Conservation (phyloP, 2,329 filamentous ascomycete genomes). For the Phyllosticta citrichinensis region DNA sequence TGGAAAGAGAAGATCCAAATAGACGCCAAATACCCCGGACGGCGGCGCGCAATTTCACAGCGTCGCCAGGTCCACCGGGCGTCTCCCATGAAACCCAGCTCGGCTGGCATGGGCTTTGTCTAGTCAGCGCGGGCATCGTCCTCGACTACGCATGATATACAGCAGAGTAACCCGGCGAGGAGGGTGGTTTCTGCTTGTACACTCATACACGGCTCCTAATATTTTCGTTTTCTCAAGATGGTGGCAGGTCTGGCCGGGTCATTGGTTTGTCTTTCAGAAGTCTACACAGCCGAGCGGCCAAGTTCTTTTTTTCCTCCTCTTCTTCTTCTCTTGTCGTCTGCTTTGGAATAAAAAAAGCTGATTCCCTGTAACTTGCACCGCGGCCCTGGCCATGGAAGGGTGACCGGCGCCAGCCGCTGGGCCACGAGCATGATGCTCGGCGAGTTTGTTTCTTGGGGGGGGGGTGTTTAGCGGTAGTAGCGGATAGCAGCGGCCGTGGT, state of each 20-base stretch:
- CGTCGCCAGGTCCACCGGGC: neutral
- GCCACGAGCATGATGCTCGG: constrained; percentile 1
- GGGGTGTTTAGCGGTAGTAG: constrained; percentile 6
- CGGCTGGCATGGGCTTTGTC: constrained; percentile 5
- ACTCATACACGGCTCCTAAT: constrained; percentile 11
- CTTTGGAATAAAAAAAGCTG: constrained; percentile 11
- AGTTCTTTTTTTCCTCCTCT: constrained; percentile 5
- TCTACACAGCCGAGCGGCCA: constrained; percentile 7
- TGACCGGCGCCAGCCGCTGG: neutral
- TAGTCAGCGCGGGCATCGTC: constrained; percentile 2
- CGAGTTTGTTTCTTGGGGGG: constrained; percentile 7
- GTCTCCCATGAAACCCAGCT: neutral
- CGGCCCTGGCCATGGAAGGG: neutral
- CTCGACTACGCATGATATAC: constrained; percentile 11
- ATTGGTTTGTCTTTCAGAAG: constrained; percentile 5
- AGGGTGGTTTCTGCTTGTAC: constrained; percentile 10
- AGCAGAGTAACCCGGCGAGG: constrained; percentile 10
- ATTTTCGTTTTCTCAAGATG: constrained; percentile 6
- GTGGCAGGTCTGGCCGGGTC: constrained; percentile 9
- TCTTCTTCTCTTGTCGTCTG: constrained; percentile 1
- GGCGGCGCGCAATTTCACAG: neutral
- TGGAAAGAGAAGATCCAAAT: constrained; percentile 5
- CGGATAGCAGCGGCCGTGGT: neutral
- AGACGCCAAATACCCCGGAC: constrained; percentile 3
- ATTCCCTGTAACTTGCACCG: constrained; percentile 10